Conservation (phyloP, 306 rosid genomes). For the Inga laurina region DNA sequence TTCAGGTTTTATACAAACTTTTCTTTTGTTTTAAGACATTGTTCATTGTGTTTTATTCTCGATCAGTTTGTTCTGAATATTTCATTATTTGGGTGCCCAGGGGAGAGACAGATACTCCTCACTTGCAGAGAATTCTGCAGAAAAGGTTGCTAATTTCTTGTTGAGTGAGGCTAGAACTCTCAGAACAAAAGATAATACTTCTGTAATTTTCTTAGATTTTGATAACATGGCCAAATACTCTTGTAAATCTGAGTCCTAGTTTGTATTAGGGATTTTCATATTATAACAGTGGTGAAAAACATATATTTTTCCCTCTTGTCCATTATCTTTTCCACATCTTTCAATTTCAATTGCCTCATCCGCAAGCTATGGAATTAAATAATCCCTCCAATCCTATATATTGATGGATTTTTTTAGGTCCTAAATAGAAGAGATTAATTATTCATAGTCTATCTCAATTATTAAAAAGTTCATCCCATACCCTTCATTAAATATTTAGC, state of each 20-base stretch:
- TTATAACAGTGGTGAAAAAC: slow-evolving; percentile 33
- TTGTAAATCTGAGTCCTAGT: slow-evolving; percentile 83
- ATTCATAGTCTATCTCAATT: background rate
- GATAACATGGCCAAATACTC: slow-evolving; percentile 53
- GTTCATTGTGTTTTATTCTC: background rate
- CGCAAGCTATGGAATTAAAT: slow-evolving; percentile 6
- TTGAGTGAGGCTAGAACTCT: slow-evolving; percentile 87
- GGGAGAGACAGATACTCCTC: slow-evolving; percentile 52
- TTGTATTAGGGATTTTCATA: slow-evolving; percentile 46
- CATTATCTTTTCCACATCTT: background rate
- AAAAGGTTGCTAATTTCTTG: slow-evolving; percentile 76
- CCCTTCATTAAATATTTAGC: background rate
- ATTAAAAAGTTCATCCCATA: background rate
- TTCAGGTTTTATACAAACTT: slow-evolving; percentile 54
- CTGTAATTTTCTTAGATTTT: slow-evolving; percentile 91
- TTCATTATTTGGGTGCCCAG: slow-evolving; percentile 46
- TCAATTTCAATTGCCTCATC: slow-evolving; percentile 28
- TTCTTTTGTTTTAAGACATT: background rate
- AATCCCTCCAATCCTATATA: background rate
- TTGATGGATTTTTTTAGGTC: background rate
- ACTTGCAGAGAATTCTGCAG: slow-evolving; percentile 62
- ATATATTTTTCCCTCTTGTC: slow-evolving; percentile 17
- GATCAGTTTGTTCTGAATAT: slow-evolving; percentile 11
- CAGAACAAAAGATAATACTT: slow-evolving; percentile 97
- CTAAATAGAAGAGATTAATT: background rate